These are phyloP conservation scores for Pythium rhizo-oryzae DNA, from an alignment of 352 stramenopile species.

Conservation along the genomic window DNA sequence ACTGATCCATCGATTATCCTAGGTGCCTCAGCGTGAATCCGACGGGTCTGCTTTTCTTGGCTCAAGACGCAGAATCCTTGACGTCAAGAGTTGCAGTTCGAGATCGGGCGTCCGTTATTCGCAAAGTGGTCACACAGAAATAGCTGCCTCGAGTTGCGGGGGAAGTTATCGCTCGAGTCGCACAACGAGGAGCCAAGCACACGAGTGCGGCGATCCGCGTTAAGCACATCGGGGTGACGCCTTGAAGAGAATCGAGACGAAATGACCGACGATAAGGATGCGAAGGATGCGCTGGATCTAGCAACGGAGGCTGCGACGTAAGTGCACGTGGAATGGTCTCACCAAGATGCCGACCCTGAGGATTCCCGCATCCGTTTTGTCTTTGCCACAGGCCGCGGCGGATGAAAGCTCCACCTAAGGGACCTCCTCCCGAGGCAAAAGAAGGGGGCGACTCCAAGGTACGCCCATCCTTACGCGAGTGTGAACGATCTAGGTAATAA, in stretches of 20 bases:
- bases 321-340: not conserved
- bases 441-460: constrained; percentile 24
- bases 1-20: not conserved
- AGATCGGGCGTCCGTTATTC: constrained; percentile 18
- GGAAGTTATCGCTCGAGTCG: not conserved
- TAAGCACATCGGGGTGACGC: not conserved
- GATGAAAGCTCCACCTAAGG: constrained; percentile 30
- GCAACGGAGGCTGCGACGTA: constrained; percentile 18
- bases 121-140: not conserved
- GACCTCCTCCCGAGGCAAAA: constrained; percentile 26
- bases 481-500: no score
- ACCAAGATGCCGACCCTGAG: not conserved
- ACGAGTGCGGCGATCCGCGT: not conserved
- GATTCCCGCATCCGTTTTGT: not conserved
- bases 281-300: constrained; percentile 24
- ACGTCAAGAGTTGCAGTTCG: not conserved
- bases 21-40: no score
- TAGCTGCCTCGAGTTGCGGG: not conserved
- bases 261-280: constrained; percentile 30
- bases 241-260: not conserved
- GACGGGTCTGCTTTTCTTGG: constrained; percentile 8
- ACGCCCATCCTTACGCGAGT: not conserved
- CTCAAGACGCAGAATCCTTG: not conserved
- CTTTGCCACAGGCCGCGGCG: not conserved
- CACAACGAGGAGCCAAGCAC: not conserved